Base-by-base conservation (phyloP, 192 early-diverging fungal genomes). In the Linnemannia elongata region DNA sequence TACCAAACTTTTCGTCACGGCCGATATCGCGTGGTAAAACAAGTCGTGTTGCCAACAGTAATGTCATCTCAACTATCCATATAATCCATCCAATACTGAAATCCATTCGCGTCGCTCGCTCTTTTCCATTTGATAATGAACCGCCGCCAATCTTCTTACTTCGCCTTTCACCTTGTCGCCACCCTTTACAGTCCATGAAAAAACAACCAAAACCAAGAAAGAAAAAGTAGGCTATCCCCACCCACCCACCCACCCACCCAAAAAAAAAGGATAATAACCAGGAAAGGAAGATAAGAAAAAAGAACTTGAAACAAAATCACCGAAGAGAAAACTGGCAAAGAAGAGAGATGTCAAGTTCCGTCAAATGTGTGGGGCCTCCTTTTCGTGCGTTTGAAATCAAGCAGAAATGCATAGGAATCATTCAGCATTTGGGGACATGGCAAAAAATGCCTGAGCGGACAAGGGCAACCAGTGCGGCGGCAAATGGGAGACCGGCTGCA, bases 1-100 rank as follows among this genome's bases (percentile, higher is more conserved):
- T 85, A 85, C 77, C 74, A 85, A 66, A 80, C 83, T 85, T 85
- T 85, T 85, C 83, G 55, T 85, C 83, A 85, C 78, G 83, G 83
- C 80, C 78, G 74, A 69, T 76, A 69, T 45, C 42, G 75, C 68
- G 78, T 80, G 84, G 84, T 81, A 80, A 81, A 33, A 77, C 77
- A 78, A 60, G 69, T 52, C 55, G 47, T 74, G 68, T 74, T 76
- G 49, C 69, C 42, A 63, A 80, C 66, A 44, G 57, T 72, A 49
- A 76, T 42, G 69, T 54, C 75, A 33, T 41, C 81, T 77, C 82
- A 83, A 81, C 60, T 75, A 72, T 72, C 38, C 70, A 12, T 38
- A 41, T 35, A 72, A 72, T 39, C 41, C 33, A 30, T 30, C n/a
- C 60, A 66, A 30, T 30, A 66, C n/a, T 66, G 8, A 30, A 66